phyloP scores from a whole-genome alignment of 176 grass and related monocot genomes.

The Urochloa ruziziensis region DNA sequence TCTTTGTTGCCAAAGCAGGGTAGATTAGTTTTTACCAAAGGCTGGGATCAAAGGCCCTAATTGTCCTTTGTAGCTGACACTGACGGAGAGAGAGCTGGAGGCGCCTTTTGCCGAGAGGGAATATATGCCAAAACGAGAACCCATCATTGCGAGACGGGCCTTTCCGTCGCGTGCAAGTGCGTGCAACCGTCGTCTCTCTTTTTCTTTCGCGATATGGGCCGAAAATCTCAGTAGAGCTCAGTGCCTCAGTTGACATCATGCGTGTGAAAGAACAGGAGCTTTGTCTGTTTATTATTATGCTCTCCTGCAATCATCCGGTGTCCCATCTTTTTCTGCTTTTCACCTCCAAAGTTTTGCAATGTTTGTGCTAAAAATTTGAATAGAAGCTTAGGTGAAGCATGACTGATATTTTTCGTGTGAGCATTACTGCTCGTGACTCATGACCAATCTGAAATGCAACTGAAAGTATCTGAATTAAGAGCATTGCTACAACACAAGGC shows the following conservation, averaged over 20 bases:
- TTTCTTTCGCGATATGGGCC: conserved; percentile 35
- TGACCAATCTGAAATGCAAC: neutral
- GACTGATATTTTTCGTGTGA: neutral
- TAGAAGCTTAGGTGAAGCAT: too few relatives aligned
- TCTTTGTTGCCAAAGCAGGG: conserved; percentile 45
- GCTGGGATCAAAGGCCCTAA: conserved; percentile 49
- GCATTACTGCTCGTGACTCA: neutral
- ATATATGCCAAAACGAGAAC: conserved; percentile 55
- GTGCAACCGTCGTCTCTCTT: neutral
- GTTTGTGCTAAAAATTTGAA: neutral
- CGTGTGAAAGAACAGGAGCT: conserved; percentile 22
- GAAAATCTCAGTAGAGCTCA: neutral
- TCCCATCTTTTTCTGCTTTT: too few relatives aligned
- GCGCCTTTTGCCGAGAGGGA: conserved; percentile 31
- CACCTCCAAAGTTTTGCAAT: neutral
- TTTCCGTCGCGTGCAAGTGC: conserved; percentile 41
- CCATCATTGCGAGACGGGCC: conserved; percentile 51
- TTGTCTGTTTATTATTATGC: neutral
- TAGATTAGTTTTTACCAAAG: conserved; percentile 35
- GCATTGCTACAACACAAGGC: conserved; percentile 19
- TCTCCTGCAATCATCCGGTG: neutral
- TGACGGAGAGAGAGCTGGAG: neutral
- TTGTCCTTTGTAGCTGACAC: conserved; percentile 38
- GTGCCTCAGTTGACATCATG: neutral
- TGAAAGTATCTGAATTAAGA: neutral